Conservation (phyloP, 2,329 filamentous ascomycete genomes). For the Aureobasidium melanogenum region DNA sequence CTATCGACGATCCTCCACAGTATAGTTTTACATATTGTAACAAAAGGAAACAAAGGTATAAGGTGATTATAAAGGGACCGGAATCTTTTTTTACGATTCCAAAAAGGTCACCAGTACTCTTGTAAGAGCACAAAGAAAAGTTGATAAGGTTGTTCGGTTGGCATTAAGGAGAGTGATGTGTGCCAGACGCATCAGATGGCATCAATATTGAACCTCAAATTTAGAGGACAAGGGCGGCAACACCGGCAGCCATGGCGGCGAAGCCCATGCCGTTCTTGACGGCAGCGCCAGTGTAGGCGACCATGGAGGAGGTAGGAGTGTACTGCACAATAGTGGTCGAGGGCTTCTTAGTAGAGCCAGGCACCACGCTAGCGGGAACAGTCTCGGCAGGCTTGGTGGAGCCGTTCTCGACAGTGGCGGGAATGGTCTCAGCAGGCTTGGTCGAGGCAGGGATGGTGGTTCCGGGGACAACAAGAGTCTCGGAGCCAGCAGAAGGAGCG, state of each 20-base stretch:
- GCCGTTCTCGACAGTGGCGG: neutral
- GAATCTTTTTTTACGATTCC: no score
- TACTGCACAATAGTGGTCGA: neutral
- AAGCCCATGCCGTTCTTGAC: conserved; percentile 8
- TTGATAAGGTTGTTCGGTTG: neutral
- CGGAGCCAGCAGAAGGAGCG: neutral
- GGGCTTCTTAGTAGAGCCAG: neutral
- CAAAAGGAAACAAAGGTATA: neutral
- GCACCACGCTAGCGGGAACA: neutral
- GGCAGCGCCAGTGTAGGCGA: conserved; percentile 9
- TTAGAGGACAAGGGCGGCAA: conserved; percentile 7
- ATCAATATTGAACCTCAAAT: neutral
- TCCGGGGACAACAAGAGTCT: neutral
- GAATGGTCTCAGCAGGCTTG: neutral
- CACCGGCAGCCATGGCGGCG: conserved; percentile 8
- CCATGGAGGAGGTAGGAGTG: neutral
- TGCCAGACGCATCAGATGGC: conserved; percentile 3
- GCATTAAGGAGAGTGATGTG: conserved; percentile 1
- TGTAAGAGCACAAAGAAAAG: neutral
- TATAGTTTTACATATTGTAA: neutral
- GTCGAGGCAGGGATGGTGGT: neutral
- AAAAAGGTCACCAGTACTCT: no score
- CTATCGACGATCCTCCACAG: neutral
- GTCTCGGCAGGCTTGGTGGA: neutral
- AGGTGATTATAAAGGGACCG: neutral